Percentiles rank a stretch among this genome's conserved stretches.
Conservation (phyloP, 306 rosid genomes). For the Fragaria nilgerrensis region DNA sequence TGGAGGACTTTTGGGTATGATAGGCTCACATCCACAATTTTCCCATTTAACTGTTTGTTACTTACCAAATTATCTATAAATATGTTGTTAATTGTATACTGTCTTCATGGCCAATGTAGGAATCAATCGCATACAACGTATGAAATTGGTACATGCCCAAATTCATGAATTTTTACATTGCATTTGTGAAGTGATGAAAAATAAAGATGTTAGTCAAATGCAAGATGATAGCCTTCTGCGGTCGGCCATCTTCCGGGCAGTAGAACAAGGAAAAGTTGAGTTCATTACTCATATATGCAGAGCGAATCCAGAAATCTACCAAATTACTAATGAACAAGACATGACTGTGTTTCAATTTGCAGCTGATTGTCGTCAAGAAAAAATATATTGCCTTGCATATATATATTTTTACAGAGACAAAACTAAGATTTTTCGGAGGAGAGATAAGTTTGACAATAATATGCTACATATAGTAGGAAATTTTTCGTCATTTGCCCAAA, state of each 20-base stretch:
- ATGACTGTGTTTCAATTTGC: background rate
- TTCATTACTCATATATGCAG: background rate
- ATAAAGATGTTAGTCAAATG: fast-evolving
- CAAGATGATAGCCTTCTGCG: background rate
- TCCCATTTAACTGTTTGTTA: background rate
- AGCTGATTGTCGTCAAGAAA: background rate
- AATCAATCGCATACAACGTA: background rate
- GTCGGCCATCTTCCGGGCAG: background rate
- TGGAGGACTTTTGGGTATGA: background rate
- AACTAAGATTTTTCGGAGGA: fast-evolving
- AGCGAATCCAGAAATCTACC: background rate
- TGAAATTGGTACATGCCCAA: background rate
- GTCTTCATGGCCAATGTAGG: background rate
- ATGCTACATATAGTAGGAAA: constrained; percentile 14
- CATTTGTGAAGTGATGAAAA: background rate
- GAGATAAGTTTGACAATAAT: background rate
- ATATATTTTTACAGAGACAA: no score
- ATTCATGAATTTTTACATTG: background rate
- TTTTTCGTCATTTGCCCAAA: background rate
- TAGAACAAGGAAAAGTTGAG: background rate
- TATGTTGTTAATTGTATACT: background rate
- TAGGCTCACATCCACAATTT: background rate
- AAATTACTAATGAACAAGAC: no score
- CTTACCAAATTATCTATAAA: background rate
- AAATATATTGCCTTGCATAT: background rate